phyloP scores from a whole-genome alignment of 768 basidiomycete species.

The Boletales sp. region DNA sequence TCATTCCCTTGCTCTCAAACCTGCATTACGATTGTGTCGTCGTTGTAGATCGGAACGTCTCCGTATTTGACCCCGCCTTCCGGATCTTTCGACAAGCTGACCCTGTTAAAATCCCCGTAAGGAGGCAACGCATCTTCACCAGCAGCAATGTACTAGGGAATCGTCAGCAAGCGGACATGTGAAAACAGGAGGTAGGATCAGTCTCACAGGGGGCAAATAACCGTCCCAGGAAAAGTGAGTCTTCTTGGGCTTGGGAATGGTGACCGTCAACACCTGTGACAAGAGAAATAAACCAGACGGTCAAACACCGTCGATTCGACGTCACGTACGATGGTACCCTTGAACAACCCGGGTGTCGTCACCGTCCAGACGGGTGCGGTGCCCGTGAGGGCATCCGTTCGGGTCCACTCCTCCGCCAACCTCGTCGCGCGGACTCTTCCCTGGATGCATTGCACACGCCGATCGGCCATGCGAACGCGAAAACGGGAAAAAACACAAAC shows the following conservation, averaged over 20 bases:
- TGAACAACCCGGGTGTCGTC: constrained; percentile 38
- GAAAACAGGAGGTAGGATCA: neutral
- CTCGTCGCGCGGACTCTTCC: constrained; percentile 38
- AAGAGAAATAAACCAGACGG: neutral
- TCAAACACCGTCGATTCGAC: neutral
- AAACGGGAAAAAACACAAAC: constrained; percentile 17
- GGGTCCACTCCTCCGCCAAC: constrained; percentile 39
- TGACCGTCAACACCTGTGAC: constrained; percentile 37
- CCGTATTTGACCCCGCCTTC: constrained; percentile 30
- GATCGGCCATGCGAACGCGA: neutral
- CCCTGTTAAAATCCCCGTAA: constrained; percentile 26
- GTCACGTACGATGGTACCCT: constrained; percentile 32
- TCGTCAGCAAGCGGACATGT: neutral
- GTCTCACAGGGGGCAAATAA: constrained; percentile 41
- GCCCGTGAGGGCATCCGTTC: constrained; percentile 29
- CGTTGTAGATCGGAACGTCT: constrained; percentile 42
- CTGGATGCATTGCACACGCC: constrained; percentile 20
- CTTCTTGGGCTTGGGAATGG: constrained; percentile 29
- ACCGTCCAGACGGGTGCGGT: constrained; percentile 40
- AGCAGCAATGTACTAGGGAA: constrained; percentile 36
- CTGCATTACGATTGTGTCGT: constrained; percentile 28
- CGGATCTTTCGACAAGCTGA: constrained; percentile 24
- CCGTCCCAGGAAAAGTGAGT: constrained; percentile 41
- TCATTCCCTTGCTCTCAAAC: neutral
- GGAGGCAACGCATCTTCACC: constrained; percentile 33